phyloP scores from a whole-genome alignment of 345 rosid species.

The Dimocarpus longan region DNA sequence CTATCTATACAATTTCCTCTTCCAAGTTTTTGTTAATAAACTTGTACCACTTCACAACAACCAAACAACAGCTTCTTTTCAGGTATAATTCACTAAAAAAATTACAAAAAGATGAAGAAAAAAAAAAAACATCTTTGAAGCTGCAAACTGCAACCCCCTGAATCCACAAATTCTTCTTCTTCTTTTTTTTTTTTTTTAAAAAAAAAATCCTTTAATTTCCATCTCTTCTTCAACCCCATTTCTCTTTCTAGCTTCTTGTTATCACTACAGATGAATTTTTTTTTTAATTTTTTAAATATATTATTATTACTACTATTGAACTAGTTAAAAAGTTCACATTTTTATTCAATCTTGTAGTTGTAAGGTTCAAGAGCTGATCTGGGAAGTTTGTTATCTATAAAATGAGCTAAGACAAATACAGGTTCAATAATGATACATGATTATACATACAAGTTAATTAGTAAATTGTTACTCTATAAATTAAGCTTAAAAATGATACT shows the following conservation, averaged over 20 bases:
- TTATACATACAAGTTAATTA: neutral
- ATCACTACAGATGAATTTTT: neutral
- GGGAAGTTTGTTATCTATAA: constrained; percentile 1
- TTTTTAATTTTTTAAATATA: no score
- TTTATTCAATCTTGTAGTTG: constrained; percentile 3
- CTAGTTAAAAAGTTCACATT: neutral
- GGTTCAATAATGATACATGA: neutral
- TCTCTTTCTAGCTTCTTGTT: neutral
- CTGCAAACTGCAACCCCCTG: neutral
- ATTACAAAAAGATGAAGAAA: no score
- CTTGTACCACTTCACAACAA: no score
- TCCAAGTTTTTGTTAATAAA: neutral
- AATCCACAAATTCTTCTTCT: neutral
- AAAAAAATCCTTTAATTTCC: neutral
- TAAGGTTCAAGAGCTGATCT: constrained; percentile 14
- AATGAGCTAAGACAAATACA: constrained; percentile 14
- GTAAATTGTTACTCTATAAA: neutral
- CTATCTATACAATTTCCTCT: neutral
- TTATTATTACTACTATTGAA: neutral
- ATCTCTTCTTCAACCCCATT: neutral
- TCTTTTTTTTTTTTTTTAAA: neutral
- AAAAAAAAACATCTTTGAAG: neutral
- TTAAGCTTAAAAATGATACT: neutral
- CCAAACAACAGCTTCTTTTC: no score
- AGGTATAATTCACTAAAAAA: neutral